These are phyloP conservation scores for cucumber (Cucumis sativus) DNA, from an alignment of 306 rosid species.

Conservation along the genomic window DNA sequence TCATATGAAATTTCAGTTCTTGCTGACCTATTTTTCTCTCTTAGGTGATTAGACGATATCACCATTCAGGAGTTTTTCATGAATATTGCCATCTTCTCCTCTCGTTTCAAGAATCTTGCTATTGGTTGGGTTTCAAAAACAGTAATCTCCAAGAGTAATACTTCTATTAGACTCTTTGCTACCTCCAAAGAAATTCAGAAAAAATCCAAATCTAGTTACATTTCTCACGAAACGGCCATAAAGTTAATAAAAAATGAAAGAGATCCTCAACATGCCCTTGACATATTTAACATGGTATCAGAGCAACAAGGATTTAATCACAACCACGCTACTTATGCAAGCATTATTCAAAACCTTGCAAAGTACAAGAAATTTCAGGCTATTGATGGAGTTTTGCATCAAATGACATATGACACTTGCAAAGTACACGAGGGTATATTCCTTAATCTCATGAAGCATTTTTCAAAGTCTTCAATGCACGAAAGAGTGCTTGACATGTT, in stretches of 20 bases:
- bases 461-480: conserved; percentile 40
- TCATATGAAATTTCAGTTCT: neutral
- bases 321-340: conserved; percentile 54
- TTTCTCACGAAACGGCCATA: conserved; percentile 54
- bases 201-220: conserved; percentile 34
- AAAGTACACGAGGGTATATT: conserved; percentile 71
- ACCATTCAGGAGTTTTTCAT: conserved; percentile 15
- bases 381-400: conserved; percentile 48
- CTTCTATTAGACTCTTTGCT: conserved; percentile 21
- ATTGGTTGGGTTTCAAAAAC: conserved; percentile 42
- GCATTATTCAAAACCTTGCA: conserved; percentile 67
- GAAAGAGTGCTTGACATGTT: conserved; percentile 61
- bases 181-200: conserved; percentile 14
- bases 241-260: conserved; percentile 57
- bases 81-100: conserved; percentile 24
- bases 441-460: conserved; percentile 71
- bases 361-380: conserved; percentile 53
- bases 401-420: conserved; percentile 73
- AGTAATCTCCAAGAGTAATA: conserved; percentile 23
- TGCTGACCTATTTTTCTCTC: neutral
- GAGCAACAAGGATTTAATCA: conserved; percentile 77
- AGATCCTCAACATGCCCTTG: conserved; percentile 71
- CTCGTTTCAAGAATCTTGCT: conserved; percentile 49
- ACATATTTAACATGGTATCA: conserved; percentile 51
- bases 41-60: conserved; percentile 19